Conservation (phyloP, 1,139 yeast genomes). For the Yamadazyma aaseri region DNA sequence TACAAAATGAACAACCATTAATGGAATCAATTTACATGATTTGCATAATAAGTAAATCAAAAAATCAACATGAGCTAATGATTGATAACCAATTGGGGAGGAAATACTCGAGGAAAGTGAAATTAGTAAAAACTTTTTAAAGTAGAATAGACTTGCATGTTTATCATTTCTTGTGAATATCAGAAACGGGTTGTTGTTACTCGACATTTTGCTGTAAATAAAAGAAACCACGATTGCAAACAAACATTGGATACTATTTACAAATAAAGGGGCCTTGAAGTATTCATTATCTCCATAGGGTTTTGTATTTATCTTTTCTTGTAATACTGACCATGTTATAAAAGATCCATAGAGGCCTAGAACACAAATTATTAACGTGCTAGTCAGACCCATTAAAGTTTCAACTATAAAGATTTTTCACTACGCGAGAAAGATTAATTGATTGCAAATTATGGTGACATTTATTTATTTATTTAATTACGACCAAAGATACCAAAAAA, state of each 20-base stretch:
- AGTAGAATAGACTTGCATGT: slow-evolving; percentile 21
- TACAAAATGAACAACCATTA: slow-evolving; percentile 77
- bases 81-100: slow-evolving; percentile 74
- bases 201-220: slow-evolving; percentile 47
- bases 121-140: slow-evolving; percentile 53
- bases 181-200: slow-evolving; percentile 27
- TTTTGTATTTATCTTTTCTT: slow-evolving; percentile 81
- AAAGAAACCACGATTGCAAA: slow-evolving; percentile 72
- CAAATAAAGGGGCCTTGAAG: slow-evolving; percentile 74
- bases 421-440: background rate
- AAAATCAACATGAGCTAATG: slow-evolving; percentile 82
- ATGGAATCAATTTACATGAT: slow-evolving; percentile 91
- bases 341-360: slow-evolving; percentile 81
- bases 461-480: slow-evolving; percentile 3
- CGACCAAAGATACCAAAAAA: slow-evolving; percentile 48
- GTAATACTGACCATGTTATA: slow-evolving; percentile 86
- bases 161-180: slow-evolving; percentile 27
- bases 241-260: slow-evolving; percentile 70
- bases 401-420: slow-evolving; percentile 1
- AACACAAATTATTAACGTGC: slow-evolving; percentile 53
- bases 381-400: slow-evolving; percentile 9
- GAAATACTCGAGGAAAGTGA: slow-evolving; percentile 80
- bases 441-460: slow-evolving; percentile 1
- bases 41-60: slow-evolving; percentile 83
- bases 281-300: slow-evolving; percentile 59